Evolutionary conservation across 1,284 basidiomycete species (phyloP).

Genomic region (Coniophora puteana): DNA sequence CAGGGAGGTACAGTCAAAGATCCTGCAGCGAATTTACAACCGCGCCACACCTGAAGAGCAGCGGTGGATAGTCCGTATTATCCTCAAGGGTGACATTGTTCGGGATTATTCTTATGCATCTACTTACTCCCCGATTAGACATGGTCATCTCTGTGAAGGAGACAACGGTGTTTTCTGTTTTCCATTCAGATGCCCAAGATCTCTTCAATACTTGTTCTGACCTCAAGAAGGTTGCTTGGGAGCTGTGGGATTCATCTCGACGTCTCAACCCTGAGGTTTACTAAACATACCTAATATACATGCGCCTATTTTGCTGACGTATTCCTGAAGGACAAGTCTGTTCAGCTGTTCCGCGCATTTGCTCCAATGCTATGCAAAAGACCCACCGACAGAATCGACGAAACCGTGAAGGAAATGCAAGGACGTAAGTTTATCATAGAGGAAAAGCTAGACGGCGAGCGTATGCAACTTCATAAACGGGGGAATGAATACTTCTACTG

Average conservation of each 20-base stretch:
- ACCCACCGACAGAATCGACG: constrained; percentile 73
- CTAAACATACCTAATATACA: background rate
- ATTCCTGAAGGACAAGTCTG: constrained; percentile 63
- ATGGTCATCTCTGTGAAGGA: constrained; percentile 83
- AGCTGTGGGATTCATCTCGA: constrained; percentile 62
- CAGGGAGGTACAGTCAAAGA: constrained; percentile 72
- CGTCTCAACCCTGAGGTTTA: constrained; percentile 62
- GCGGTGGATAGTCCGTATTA: constrained; percentile 89
- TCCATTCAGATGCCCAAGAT: constrained; percentile 89
- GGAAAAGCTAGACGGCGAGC: constrained; percentile 94
- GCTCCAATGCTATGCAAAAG: constrained; percentile 92
- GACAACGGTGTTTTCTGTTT: constrained; percentile 81
- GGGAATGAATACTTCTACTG: constrained; percentile 89
- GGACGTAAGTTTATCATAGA: constrained; percentile 80
- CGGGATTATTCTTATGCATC: background rate
- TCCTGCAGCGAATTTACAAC: constrained; percentile 76
- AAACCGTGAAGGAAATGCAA: constrained; percentile 81
- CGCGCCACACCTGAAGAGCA: constrained; percentile 80
- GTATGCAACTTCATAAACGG: constrained; percentile 90
- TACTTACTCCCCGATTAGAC: constrained; percentile 38
- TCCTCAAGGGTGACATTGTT: constrained; percentile 72
- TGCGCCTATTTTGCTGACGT: background rate
- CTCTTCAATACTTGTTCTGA: constrained; percentile 95
- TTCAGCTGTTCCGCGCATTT: constrained; percentile 81
- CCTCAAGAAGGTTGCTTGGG: constrained; percentile 86